Conservation (phyloP, 2,329 filamentous ascomycete species). For the Cladophialophora carrionii region DNA sequence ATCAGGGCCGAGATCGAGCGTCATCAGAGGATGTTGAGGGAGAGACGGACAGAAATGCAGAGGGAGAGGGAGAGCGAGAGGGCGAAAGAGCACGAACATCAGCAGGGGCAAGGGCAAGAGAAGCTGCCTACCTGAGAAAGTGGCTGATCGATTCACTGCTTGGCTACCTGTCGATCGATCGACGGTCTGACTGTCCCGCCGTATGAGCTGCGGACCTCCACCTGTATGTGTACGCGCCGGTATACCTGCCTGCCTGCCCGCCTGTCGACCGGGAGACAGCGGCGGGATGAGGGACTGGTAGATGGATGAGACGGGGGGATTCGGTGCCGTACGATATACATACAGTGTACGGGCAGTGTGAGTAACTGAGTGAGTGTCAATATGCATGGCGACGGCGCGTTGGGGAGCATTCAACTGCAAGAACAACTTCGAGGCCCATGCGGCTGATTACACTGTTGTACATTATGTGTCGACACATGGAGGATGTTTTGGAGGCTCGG, state of each 20-base stretch:
- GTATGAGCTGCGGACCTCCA: too few relatives aligned
- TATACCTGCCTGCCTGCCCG: too few relatives aligned
- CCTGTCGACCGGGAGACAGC: not conserved
- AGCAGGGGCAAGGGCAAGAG: not conserved
- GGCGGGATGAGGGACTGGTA: not conserved
- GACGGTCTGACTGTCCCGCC: too few relatives aligned
- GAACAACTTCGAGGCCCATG: too few relatives aligned
- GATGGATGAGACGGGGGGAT: not conserved
- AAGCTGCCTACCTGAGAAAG: constrained; percentile 16
- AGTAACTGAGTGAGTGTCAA: not conserved
- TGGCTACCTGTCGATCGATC: too few relatives aligned
- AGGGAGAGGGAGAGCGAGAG: not conserved
- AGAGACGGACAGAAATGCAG: constrained; percentile 1
- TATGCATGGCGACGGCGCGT: constrained; percentile 1
- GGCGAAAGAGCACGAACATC: not conserved
- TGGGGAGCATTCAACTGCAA: constrained; percentile 2
- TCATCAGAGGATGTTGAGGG: constrained; percentile 52
- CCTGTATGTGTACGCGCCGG: not conserved
- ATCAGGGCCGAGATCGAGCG: constrained; percentile 73
- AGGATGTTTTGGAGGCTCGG: not conserved
- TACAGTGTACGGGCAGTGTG: not conserved
- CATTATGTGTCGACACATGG: not conserved
- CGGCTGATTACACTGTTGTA: not conserved
- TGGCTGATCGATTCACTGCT: too few relatives aligned
- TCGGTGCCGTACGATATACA: not conserved